Evolutionary conservation across 192 early-diverging fungal genomes (phyloP).

Genomic region (Entrophospora sp.): DNA sequence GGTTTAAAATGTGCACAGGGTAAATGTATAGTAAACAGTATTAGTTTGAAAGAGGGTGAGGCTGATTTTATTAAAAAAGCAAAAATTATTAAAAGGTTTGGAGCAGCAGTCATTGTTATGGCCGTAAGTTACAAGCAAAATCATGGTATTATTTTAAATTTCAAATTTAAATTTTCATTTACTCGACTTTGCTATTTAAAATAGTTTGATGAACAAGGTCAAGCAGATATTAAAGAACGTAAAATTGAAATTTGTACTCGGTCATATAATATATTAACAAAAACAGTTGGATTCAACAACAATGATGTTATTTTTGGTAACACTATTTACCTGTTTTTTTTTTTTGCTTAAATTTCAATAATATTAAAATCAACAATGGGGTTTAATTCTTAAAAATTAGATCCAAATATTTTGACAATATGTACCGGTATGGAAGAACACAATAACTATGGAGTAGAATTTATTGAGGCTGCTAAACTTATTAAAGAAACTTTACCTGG

Average conservation of each 20-base stretch:
- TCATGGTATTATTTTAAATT: not conserved
- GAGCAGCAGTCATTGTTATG: conserved; percentile 95
- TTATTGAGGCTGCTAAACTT: conserved; percentile 64
- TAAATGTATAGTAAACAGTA: conserved; percentile 97
- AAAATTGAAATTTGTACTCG: conserved; percentile 88
- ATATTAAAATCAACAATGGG: too few relatives aligned
- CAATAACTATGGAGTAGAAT: conserved; percentile 93
- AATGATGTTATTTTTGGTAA: conserved; percentile 70
- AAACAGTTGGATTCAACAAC: conserved; percentile 76
- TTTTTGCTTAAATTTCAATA: too few relatives aligned
- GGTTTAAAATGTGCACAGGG: conserved; percentile 94
- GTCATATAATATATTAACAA: conserved; percentile 80
- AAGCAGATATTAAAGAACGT: conserved; percentile 74
- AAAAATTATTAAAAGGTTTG: conserved; percentile 77
- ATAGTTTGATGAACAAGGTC: conserved; percentile 86
- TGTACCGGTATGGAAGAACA: conserved; percentile 97
- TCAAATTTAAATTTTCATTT: not conserved
- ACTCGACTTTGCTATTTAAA: too few relatives aligned
- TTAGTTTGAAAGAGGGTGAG: conserved; percentile 92
- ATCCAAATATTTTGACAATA: conserved; percentile 95
- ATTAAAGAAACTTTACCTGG: conserved; percentile 80
- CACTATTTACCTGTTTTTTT: not conserved
- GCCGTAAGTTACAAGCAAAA: conserved; percentile 45
- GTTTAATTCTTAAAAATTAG: conserved; percentile 44
- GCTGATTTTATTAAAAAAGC: conserved; percentile 89